A percentile compares a stretch with the other conserved stretches of the same genome.
Conservation (phyloP, 139 green algal genomes). For the Closterium sp. region DNA sequence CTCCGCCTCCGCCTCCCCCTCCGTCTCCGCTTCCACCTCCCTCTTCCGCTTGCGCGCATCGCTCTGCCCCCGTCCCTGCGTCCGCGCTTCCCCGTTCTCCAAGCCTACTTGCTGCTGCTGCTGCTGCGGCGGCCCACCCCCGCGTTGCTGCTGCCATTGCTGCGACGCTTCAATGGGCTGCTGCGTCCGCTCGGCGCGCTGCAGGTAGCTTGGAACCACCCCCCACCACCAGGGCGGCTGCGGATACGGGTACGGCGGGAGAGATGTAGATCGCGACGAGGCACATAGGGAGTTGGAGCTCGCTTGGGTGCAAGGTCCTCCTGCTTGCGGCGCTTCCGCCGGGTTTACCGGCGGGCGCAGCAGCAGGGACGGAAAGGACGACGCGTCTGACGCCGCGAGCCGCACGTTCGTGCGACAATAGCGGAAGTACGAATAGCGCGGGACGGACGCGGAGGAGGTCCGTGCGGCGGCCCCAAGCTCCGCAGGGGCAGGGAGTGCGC, state of each 20-base stretch:
- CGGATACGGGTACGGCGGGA: neutral
- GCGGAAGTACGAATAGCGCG: neutral
- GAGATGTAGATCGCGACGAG: too few species aligned
- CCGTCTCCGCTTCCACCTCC: neutral
- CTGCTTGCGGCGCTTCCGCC: neutral
- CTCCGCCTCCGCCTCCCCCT: neutral
- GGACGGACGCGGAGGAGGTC: too few species aligned
- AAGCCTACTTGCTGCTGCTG: neutral
- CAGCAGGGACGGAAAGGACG: neutral
- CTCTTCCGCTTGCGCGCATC: neutral
- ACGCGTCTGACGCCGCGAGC: neutral
- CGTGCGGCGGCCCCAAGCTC: too few species aligned
- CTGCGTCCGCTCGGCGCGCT: neutral
- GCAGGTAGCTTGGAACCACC: neutral
- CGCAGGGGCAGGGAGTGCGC: too few species aligned
- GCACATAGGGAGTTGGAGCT: too few species aligned
- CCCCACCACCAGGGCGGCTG: neutral
- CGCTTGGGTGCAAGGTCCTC: too few species aligned
- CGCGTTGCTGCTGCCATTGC: too few species aligned
- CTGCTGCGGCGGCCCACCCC: too few species aligned
- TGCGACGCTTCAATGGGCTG: neutral
- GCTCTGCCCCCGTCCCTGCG: neutral
- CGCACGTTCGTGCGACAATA: neutral
- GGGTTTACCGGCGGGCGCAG: neutral
- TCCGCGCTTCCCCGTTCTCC: too few species aligned